These are phyloP conservation scores for Trichosporon asahii DNA, from an alignment of 1,284 basidiomycete species.

Conservation along the genomic window DNA sequence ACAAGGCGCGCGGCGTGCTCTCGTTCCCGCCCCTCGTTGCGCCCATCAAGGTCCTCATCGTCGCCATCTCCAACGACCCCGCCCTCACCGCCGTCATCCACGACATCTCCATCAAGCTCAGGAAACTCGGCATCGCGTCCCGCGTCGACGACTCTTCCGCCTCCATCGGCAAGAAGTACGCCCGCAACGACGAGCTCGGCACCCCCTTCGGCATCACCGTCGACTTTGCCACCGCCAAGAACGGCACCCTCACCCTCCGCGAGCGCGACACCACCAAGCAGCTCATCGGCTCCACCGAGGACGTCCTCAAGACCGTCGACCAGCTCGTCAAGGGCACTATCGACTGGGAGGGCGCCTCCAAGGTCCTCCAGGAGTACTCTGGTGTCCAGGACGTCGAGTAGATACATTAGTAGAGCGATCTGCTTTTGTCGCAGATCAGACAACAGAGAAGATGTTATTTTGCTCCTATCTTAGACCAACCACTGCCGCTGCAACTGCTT, in stretches of 20 bases:
- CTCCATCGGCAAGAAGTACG: slow-evolving; percentile 93
- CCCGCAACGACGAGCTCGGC: slow-evolving; percentile 96
- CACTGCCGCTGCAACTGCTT: neutral
- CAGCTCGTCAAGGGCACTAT: slow-evolving; percentile 70
- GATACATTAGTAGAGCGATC: slow-evolving; percentile 4
- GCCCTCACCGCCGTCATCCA: slow-evolving; percentile 80
- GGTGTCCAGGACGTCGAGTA: slow-evolving; percentile 79
- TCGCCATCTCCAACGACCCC: slow-evolving; percentile 85
- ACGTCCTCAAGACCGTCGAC: slow-evolving; percentile 76
- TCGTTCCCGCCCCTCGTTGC: slow-evolving; percentile 87
- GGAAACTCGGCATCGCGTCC: slow-evolving; percentile 81
- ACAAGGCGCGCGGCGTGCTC: slow-evolving; percentile 82
- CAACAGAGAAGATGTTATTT: neutral
- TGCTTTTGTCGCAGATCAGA: neutral
- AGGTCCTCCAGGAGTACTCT: slow-evolving; percentile 72
- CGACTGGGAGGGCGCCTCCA: slow-evolving; percentile 74
- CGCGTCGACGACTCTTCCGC: slow-evolving; percentile 94
- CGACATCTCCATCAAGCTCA: slow-evolving; percentile 83
- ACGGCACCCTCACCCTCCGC: slow-evolving; percentile 82
- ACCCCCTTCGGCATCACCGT: slow-evolving; percentile 95
- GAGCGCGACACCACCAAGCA: slow-evolving; percentile 95
- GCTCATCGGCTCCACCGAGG: slow-evolving; percentile 86
- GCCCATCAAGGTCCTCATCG: slow-evolving; percentile 93
- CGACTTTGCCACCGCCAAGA: slow-evolving; percentile 90
- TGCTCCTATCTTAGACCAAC: neutral